These are phyloP conservation scores for Suillus bovinus DNA, from an alignment of 768 basidiomycete genomes.

Conservation along the genomic window DNA sequence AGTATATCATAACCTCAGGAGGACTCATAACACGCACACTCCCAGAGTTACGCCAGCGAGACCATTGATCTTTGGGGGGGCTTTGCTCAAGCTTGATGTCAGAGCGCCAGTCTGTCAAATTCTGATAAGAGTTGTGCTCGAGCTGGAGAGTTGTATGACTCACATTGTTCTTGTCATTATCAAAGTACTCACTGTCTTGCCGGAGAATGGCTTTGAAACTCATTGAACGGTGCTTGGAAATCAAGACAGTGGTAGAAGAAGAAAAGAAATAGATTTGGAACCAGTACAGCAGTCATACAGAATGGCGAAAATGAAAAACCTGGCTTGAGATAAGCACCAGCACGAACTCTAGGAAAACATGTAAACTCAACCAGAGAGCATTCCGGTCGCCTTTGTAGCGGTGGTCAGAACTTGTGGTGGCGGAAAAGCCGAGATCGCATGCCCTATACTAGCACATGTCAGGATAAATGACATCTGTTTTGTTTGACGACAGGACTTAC, in stretches of 20 bases:
- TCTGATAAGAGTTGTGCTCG: background rate
- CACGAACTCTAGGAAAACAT: conserved; percentile 28
- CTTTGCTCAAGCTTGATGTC: conserved; percentile 77
- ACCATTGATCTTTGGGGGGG: conserved; percentile 88
- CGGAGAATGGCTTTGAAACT: conserved; percentile 43
- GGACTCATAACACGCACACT: conserved; percentile 43
- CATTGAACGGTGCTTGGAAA: conserved; percentile 37
- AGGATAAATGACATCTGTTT: background rate
- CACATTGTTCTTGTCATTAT: conserved; percentile 38
- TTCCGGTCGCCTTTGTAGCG: background rate
- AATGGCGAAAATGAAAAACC: conserved; percentile 38
- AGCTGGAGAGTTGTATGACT: background rate
- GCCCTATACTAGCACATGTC: background rate
- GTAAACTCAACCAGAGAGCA: conserved; percentile 19
- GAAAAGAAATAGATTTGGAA: conserved; percentile 40
- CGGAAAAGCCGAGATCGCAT: conserved; percentile 14
- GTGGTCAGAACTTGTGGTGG: background rate
- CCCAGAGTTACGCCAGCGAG: conserved; percentile 87
- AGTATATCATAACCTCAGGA: background rate
- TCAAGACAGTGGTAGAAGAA: conserved; percentile 38
- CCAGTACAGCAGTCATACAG: conserved; percentile 35
- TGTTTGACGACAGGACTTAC: conserved; percentile 19
- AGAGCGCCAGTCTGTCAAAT: conserved; percentile 67
- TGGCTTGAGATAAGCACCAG: conserved; percentile 29
- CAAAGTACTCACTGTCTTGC: conserved; percentile 47